Conservation (phyloP, 805 yeast species). For the Wickerhamiella shivajii region DNA sequence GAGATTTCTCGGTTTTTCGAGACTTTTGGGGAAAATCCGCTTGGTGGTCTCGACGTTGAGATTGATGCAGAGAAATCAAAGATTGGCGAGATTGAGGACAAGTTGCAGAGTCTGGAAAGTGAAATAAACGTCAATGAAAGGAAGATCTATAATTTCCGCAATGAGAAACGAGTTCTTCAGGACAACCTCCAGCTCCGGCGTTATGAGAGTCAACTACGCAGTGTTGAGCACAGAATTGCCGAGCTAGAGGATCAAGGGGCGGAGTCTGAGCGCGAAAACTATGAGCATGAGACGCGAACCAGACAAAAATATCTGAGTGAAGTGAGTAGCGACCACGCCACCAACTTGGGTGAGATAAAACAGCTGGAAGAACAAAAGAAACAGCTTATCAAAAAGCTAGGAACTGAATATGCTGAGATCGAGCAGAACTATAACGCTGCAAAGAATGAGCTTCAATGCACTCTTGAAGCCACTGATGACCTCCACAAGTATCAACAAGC, state of each 20-base stretch:
- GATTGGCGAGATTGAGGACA: conserved; percentile 16
- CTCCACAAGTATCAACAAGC: conserved; percentile 70
- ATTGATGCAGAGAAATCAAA: background rate
- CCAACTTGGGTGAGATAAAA: conserved; percentile 70
- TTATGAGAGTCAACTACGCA: conserved; percentile 28
- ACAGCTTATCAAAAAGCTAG: conserved; percentile 42
- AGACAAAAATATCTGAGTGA: conserved; percentile 37
- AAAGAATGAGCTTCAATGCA: conserved; percentile 63
- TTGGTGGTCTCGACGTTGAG: background rate
- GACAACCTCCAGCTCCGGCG: conserved; percentile 48
- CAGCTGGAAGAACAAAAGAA: conserved; percentile 64
- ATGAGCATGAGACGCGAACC: conserved; percentile 40
- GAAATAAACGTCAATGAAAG: conserved; percentile 4
- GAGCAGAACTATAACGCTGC: conserved; percentile 50
- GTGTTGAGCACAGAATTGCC: conserved; percentile 28
- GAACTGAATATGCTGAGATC: conserved; percentile 56
- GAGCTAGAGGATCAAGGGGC: conserved; percentile 44
- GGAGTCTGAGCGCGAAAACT: conserved; percentile 41
- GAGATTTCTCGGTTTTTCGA: background rate
- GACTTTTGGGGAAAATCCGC: background rate
- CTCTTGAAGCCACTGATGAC: conserved; percentile 64
- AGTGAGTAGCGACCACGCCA: conserved; percentile 52
- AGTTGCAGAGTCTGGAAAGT: conserved; percentile 19
- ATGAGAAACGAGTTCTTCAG: conserved; percentile 45
- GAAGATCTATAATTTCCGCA: conserved; percentile 33